These are phyloP conservation scores for Magnolia officinalis DNA, from an alignment of 164 flowering plant genomes.

Conservation along the genomic window DNA sequence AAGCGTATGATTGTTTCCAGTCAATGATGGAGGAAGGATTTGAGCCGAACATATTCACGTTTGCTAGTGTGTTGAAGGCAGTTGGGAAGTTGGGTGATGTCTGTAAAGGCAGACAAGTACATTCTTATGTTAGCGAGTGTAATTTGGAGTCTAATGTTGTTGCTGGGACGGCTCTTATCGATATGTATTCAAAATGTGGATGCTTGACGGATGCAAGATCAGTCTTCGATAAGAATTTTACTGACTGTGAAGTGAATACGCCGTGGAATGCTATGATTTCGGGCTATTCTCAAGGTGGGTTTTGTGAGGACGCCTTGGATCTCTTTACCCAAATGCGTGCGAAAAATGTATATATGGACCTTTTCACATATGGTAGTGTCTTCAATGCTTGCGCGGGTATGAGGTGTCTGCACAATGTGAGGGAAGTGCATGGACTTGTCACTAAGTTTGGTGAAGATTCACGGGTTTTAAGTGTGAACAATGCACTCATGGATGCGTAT, in stretches of 20 bases:
- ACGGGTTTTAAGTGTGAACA: constrained; percentile 28
- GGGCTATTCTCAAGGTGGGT: constrained; percentile 39
- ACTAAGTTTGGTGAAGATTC: not conserved
- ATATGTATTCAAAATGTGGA: constrained; percentile 62
- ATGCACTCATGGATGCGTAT: constrained; percentile 61
- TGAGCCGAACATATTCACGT: constrained; percentile 37
- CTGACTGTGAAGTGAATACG: constrained; percentile 25
- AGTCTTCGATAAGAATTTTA: constrained; percentile 37
- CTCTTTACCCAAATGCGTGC: constrained; percentile 37
- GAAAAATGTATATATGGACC: constrained; percentile 31
- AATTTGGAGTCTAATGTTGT: constrained; percentile 41
- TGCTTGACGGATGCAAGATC: constrained; percentile 38
- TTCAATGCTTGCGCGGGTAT: constrained; percentile 40
- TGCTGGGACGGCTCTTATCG: constrained; percentile 60
- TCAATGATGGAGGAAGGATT: constrained; percentile 43
- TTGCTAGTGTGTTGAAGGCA: constrained; percentile 51
- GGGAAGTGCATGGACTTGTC: not conserved
- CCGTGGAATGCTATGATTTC: constrained; percentile 78
- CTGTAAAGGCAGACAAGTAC: constrained; percentile 39
- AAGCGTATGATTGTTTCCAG: constrained; percentile 37
- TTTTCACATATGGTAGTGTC: constrained; percentile 52
- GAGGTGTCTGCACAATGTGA: constrained; percentile 16
- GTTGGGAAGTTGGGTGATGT: constrained; percentile 44
- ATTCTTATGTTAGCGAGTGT: constrained; percentile 32
- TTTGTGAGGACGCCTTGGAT: constrained; percentile 35